Evolutionary conservation across 1,284 basidiomycete species (phyloP).

Genomic region (Hymenochaete sp.): DNA sequence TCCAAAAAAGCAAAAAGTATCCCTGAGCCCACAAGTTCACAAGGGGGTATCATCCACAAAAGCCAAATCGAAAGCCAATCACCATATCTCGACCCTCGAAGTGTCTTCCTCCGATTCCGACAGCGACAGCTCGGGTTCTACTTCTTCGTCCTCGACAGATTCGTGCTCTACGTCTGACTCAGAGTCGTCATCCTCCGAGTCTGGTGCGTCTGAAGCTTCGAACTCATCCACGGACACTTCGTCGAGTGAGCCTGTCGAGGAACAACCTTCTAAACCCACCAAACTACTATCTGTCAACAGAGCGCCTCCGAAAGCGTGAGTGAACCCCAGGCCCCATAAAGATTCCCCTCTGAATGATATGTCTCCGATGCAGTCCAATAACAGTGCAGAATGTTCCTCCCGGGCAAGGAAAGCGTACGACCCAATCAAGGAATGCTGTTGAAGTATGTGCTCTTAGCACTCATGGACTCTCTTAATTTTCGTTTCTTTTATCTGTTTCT

Average conservation of each 20-base stretch:
- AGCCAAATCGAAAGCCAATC: no score
- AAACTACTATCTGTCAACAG: no score
- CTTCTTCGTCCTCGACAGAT: slow-evolving; percentile 21
- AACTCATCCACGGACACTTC: slow-evolving; percentile 13
- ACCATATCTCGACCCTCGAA: no score
- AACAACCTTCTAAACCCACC: not conserved
- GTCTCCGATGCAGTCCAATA: not conserved
- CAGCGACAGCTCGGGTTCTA: slow-evolving; percentile 14
- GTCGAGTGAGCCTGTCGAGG: slow-evolving; percentile 12
- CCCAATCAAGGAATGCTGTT: slow-evolving; percentile 52
- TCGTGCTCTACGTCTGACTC: no score
- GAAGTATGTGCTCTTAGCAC: no score
- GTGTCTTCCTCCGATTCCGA: not conserved
- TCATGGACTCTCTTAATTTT: no score
- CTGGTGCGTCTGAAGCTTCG: not conserved
- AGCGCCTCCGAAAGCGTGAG: no score
- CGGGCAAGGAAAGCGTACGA: slow-evolving; percentile 56
- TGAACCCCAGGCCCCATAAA: no score
- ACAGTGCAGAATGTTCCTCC: slow-evolving; percentile 38
- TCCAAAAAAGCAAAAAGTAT: not conserved
- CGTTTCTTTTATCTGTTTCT: no score
- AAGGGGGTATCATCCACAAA: not conserved
- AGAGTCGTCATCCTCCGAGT: slow-evolving; percentile 15
- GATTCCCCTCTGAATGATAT: not conserved
- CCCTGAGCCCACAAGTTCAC: not conserved